These are phyloP conservation scores for Lactifluus volemus DNA, from an alignment of 768 basidiomycete species.

Conservation along the genomic window DNA sequence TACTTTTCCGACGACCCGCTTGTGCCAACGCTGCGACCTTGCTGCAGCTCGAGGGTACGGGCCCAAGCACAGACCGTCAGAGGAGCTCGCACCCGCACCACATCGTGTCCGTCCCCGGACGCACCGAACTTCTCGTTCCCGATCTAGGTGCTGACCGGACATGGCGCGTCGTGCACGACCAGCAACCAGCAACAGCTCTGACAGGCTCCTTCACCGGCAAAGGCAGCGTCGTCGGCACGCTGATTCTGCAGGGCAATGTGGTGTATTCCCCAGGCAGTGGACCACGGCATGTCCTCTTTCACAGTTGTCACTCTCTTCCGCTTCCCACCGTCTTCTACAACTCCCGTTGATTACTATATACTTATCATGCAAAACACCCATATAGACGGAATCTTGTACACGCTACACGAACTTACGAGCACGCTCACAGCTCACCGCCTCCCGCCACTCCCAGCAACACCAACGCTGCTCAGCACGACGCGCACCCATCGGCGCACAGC, in stretches of 20 bases:
- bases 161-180: slow-evolving; percentile 41
- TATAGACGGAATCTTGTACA: slow-evolving; percentile 55
- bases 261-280: slow-evolving; percentile 49
- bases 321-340: background rate
- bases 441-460: slow-evolving; percentile 32
- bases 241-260: slow-evolving; percentile 44
- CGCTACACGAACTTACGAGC: slow-evolving; percentile 57
- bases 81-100: slow-evolving; percentile 73
- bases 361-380: background rate
- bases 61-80: slow-evolving; percentile 62
- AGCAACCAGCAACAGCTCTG: background rate
- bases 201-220: background rate
- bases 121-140: slow-evolving; percentile 29
- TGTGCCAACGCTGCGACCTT: slow-evolving; percentile 21
- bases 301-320: slow-evolving; percentile 36
- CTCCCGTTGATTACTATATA: background rate
- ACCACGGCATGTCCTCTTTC: slow-evolving; percentile 58
- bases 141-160: slow-evolving; percentile 46
- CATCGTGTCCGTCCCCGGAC: slow-evolving; percentile 33
- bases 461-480: slow-evolving; percentile 30
- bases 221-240: slow-evolving; percentile 29
- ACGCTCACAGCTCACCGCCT: slow-evolving; percentile 47
- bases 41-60: slow-evolving; percentile 42
- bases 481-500: slow-evolving; percentile 40
- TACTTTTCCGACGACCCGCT: slow-evolving; percentile 32